Evolutionary conservation across 306 rosid genomes (phyloP).

Genomic region (Heteromeles arbutifolia): DNA sequence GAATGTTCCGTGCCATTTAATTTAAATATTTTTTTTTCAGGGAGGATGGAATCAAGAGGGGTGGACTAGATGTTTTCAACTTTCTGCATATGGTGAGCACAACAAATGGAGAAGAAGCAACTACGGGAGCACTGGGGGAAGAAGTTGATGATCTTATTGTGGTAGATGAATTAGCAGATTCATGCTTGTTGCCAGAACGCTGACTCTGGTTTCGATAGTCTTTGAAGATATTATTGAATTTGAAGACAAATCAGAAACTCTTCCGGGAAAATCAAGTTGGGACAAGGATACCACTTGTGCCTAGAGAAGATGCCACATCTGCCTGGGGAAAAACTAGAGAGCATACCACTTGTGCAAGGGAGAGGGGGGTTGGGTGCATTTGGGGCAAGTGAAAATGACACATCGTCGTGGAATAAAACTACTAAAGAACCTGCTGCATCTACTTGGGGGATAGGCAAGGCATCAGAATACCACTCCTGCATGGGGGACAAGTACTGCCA

Average conservation of each 20-base stretch:
- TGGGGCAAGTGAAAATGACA: not conserved
- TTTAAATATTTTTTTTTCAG: slow-evolving; percentile 32
- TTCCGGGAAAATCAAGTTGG: slow-evolving; percentile 28
- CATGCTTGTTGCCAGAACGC: slow-evolving; percentile 51
- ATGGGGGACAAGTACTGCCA: not conserved
- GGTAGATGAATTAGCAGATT: slow-evolving; percentile 46
- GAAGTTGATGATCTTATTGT: slow-evolving; percentile 58
- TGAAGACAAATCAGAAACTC: slow-evolving; percentile 14
- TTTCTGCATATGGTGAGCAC: slow-evolving; percentile 63
- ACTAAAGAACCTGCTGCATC: not conserved
- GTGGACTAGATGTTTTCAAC: slow-evolving; percentile 59
- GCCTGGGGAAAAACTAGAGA: slow-evolving; percentile 5
- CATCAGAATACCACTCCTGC: not conserved
- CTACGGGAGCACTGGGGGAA: slow-evolving; percentile 61
- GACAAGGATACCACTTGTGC: not conserved
- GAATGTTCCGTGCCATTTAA: slow-evolving; percentile 1
- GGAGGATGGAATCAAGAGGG: slow-evolving; percentile 39
- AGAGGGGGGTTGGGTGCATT: slow-evolving; percentile 44
- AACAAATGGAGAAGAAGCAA: slow-evolving; percentile 41
- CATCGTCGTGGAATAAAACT: not conserved
- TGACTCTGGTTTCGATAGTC: slow-evolving; percentile 41
- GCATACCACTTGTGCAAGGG: slow-evolving; percentile 31
- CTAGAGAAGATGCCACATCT: too few relatives aligned
- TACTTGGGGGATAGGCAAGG: not conserved
- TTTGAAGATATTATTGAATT: slow-evolving; percentile 60